Base-by-base conservation (phyloP, 768 basidiomycete genomes). In the Trametes cubensis region DNA sequence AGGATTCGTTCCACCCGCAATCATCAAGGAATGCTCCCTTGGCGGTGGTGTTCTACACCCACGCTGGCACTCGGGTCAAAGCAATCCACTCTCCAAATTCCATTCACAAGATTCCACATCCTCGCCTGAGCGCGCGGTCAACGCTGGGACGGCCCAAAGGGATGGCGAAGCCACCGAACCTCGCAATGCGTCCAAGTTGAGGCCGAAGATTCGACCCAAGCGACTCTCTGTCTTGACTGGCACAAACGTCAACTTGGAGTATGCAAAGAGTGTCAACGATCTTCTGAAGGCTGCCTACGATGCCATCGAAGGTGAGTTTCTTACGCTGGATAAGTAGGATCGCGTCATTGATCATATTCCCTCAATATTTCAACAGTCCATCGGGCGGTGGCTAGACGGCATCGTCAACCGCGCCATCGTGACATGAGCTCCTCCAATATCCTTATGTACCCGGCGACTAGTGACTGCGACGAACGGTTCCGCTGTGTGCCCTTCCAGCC, bases 31-130 rank as follows among this genome's bases (percentile, higher is more conserved):
- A 4, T 39, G 6, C 14, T 50, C 30, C 39, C 11, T 47, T 17
- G 38, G 38, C 21, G 8, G n/a, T 17, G 28, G 11, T n/a, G n/a
- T n/a, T n/a, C n/a, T n/a, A n/a, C n/a, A n/a, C n/a, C n/a, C n/a
- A n/a, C n/a, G n/a, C 21, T n/a, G 59, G 17, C 46, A 65, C 47
- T 26, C 81, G 81, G 80, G 81, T 79, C 81, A 82, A 77, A 81
- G 78, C 80, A 79, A 78, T 78, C 78, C 21, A 2, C 21, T 58
- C 6, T 11, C 23, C 3, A 25, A 50, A 2, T 34, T 51, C 49
- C 57, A 58, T 20, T 40, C 38, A 1, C 38, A 51, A 6, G 57
- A 49, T 0, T 39, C n/a, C 18, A 13, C 44, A 8, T 49, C 48
- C 2, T 48, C 49, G 5, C 17, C 51, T 0, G 49, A 51, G 8